Evolutionary conservation across 176 grass and related monocot species (phyloP).

Genomic region (Carex scoparia): DNA sequence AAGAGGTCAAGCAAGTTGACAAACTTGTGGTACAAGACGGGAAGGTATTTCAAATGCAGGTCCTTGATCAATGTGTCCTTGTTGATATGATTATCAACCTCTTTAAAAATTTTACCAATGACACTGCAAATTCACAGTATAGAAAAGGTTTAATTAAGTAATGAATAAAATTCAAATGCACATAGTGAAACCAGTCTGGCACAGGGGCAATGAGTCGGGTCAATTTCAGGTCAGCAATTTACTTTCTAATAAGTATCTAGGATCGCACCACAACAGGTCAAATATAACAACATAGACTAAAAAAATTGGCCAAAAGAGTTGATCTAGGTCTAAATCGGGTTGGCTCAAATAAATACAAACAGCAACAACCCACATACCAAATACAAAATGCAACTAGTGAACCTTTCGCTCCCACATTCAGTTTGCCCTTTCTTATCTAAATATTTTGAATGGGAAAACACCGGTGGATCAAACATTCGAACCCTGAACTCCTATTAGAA

Average conservation of each 20-base stretch:
- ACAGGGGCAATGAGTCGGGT: not conserved
- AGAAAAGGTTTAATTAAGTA: not conserved
- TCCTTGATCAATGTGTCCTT: constrained; percentile 32
- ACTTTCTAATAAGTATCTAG: not conserved
- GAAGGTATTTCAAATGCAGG: constrained; percentile 73
- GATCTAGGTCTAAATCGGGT: not conserved
- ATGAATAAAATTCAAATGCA: not conserved
- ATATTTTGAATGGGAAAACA: not conserved
- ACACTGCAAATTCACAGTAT: constrained; percentile 47
- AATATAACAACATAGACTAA: not conserved
- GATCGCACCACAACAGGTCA: not conserved
- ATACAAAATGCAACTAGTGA: not conserved
- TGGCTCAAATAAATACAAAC: not conserved
- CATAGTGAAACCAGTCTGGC: not conserved
- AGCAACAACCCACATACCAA: not conserved
- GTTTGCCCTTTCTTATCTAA: not conserved
- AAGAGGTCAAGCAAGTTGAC: constrained; percentile 72
- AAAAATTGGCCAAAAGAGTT: not conserved
- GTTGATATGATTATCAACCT: constrained; percentile 47
- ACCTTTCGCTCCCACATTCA: not conserved
- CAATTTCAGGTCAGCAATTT: not conserved
- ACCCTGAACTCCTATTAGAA: not conserved
- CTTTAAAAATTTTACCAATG: constrained; percentile 51
- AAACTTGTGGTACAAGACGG: constrained; percentile 70
- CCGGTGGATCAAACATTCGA: not conserved